These are phyloP conservation scores for Phaeolepiota aurea DNA, from an alignment of 768 basidiomycete species.

Conservation along the genomic window DNA sequence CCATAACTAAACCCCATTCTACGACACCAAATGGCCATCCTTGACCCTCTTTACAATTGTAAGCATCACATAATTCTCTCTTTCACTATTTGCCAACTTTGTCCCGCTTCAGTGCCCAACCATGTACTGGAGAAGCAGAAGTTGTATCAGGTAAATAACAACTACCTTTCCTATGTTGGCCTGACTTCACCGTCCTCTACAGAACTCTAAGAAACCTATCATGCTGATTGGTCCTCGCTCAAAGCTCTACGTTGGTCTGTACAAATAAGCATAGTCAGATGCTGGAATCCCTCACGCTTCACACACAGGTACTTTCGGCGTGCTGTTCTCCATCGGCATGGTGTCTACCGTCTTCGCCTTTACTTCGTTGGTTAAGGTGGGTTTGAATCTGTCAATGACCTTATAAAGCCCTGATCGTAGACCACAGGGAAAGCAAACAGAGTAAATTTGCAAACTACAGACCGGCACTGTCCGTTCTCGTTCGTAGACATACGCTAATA, in stretches of 20 bases:
- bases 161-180: constrained; percentile 4
- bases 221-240: constrained; percentile 58
- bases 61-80: constrained; percentile 13
- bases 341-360: constrained; percentile 4
- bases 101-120: constrained; percentile 47
- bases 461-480: neutral
- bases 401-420: neutral
- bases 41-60: constrained; percentile 63
- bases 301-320: constrained; percentile 3
- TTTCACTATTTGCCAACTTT: constrained; percentile 3
- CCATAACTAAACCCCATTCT: neutral
- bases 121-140: constrained; percentile 57
- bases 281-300: constrained; percentile 2
- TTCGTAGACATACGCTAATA: neutral
- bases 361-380: constrained; percentile 8
- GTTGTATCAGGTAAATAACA: constrained; percentile 49
- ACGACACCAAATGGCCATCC: constrained; percentile 30
- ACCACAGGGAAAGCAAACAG: constrained; percentile 1
- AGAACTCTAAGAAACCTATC: constrained; percentile 43
- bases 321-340: constrained; percentile 4
- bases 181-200: constrained; percentile 4
- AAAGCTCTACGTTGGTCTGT: constrained; percentile 54
- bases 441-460: neutral
- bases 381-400: neutral
- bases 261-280: constrained; percentile 8